These are phyloP conservation scores for Phialophora verrucosa DNA, from an alignment of 2,329 filamentous ascomycete species.

Conservation along the genomic window DNA sequence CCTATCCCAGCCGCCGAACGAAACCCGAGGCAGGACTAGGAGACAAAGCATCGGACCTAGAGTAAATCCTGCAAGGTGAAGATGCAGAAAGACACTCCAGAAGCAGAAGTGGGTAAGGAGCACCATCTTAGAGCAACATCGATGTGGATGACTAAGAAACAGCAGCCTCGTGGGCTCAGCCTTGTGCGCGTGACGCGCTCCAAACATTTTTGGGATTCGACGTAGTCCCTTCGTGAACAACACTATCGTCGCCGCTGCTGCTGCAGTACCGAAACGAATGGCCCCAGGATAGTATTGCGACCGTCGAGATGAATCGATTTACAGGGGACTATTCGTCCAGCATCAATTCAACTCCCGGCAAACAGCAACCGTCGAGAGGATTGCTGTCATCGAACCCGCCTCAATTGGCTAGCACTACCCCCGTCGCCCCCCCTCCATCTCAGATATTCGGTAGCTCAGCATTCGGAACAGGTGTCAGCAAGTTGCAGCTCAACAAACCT, in stretches of 20 bases:
- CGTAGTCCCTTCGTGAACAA: neutral
- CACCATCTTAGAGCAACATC: no score
- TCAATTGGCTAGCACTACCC: slow-evolving; percentile 48
- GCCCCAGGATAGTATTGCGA: no score
- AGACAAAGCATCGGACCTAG: neutral
- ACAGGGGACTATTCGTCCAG: slow-evolving; percentile 40
- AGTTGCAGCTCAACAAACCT: slow-evolving; percentile 47
- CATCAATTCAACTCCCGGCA: slow-evolving; percentile 35
- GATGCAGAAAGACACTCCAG: neutral
- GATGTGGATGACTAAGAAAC: neutral
- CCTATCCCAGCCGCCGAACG: neutral
- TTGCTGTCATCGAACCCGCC: slow-evolving; percentile 33
- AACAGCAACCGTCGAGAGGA: slow-evolving; percentile 23
- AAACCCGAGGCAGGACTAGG: neutral
- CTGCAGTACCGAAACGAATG: neutral
- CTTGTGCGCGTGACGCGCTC: slow-evolving; percentile 2
- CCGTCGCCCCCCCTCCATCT: slow-evolving; percentile 59
- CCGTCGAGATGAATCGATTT: slow-evolving; percentile 36
- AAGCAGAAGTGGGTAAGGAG: neutral
- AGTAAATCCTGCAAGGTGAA: neutral
- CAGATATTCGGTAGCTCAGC: slow-evolving; percentile 60
- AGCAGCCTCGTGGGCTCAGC: neutral
- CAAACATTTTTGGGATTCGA: neutral
- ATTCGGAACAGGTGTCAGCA: slow-evolving; percentile 47
- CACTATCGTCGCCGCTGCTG: neutral